Base-by-base conservation (phyloP, 2,329 filamentous ascomycete species). In the Albifimbria verrucaria region DNA sequence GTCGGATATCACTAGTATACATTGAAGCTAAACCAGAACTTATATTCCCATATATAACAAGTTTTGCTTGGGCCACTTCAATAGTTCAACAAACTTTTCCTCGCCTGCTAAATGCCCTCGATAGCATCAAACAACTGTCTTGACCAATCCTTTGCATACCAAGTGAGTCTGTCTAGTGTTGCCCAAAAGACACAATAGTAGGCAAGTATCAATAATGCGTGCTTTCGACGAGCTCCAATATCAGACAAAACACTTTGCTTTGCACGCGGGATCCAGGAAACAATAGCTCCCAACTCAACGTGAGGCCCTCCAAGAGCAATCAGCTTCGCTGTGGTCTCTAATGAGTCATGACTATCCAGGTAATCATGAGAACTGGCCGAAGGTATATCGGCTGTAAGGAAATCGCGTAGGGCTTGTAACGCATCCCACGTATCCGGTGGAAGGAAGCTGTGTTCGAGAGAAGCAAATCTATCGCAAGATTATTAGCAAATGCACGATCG, bases 81-180 rank as follows among this genome's bases (percentile, higher is more conserved):
- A 17, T 43, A 63, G 50, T 7, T 56, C 49, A 18, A 60, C 36
- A 45, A 60, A 62, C 11, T 55, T 57, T 10, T 59, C 51, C 7
- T 57, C n/a, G 53, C 7, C 55, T 57, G 5, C 20, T 25, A 18
- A 65, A 45, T 42, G 10, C 42, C 48, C 21, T 68, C 65, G 43
- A 62, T 57, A 3, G 59, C 49, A 11, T 21, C 45, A 12, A 68
- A 50, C 1, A 62, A 7, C 22, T 59, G 57, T 18, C 42, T 53
- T 17, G 60, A 54, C 66, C 64, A 68, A 2, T 65, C 62, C 49
- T 54, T 58, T 2, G 57, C 7, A 43, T 52, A 65, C 66, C 66
- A 68, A 49, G 59, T 67, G 15, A 42, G 51, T 26, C 51, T 62
- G 39, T 68, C 65, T 3, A 65, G 22, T 4, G 55, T 48, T 21